phyloP scores from a whole-genome alignment of 352 stramenopile genomes.

The Phytophthora pisi region DNA sequence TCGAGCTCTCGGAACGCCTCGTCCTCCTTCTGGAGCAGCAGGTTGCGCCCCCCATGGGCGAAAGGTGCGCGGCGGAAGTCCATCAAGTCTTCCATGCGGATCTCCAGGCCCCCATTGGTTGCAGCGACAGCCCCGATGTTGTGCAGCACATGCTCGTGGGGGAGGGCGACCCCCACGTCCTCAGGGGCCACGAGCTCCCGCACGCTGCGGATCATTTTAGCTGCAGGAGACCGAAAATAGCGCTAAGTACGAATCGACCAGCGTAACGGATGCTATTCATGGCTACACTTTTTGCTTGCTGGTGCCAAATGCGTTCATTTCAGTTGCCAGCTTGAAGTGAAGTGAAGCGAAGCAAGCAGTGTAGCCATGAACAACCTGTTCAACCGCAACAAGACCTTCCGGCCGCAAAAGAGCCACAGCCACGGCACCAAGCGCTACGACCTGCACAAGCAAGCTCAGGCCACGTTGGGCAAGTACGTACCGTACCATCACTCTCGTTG shows the following conservation, averaged over 20 bases:
- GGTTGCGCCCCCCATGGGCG: conserved; percentile 47
- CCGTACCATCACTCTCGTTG: conserved; percentile 11
- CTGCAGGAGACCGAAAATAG: conserved; percentile 2
- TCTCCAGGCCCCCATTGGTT: conserved; percentile 17
- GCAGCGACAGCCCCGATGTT: conserved; percentile 33
- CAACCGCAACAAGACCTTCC: conserved; percentile 87
- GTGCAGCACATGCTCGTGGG: conserved; percentile 71
- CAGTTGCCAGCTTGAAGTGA: conserved; percentile 13
- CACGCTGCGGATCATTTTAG: conserved; percentile 60
- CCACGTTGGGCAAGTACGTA: conserved; percentile 80
- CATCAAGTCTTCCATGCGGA: conserved; percentile 61
- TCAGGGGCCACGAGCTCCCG: conserved; percentile 45
- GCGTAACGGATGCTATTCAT: conserved; percentile 20
- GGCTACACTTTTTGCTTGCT: neutral
- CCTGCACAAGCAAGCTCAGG: conserved; percentile 82
- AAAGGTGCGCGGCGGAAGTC: conserved; percentile 52
- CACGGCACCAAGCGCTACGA: conserved; percentile 85
- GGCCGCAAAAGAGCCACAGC: conserved; percentile 84
- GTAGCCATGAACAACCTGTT: conserved; percentile 72
- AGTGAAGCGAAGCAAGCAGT: neutral
- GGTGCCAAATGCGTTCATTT: neutral
- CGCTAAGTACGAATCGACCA: conserved; percentile 19
- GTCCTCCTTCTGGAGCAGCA: conserved; percentile 71
- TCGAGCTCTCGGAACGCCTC: conserved; percentile 79
- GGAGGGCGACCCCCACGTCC: conserved; percentile 47